Evolutionary conservation across 495 filamentous ascomycete species (phyloP), one percentile per base, ranked within the genome.

Genomic region (Hyaloscypha variabilis): DNA sequence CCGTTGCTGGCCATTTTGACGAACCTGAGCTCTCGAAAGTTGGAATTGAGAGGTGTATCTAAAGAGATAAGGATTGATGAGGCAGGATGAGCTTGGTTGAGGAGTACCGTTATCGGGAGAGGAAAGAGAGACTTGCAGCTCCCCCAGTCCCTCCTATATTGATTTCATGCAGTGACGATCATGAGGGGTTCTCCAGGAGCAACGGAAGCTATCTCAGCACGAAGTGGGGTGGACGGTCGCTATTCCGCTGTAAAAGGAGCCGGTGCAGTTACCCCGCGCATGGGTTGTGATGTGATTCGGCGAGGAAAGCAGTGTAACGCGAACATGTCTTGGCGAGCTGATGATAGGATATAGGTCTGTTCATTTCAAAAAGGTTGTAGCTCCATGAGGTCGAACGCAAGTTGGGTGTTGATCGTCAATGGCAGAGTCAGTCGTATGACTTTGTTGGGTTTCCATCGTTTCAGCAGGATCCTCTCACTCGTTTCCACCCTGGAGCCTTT

Each of bases 1-100:
- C 17, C 13, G 19, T n/a, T 49, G 34, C 59, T 62, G 13, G 59
- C 59, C 65, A 67, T 67, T 42, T 46, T 46, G 6, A 19, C 0
- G 2, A 3, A 14, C 19, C 11, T 3, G 17, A 4, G 17, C 13
- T 14, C 13, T 46, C 39, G 39, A 46, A 34, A 13, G 6, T 46
- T 46, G 39, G 4, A 0, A 17, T 46, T 46, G 39, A 17, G 39
- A 46, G 39, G 19, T 46, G 17, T 10, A 46, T n/a, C 4, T 46
- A 4, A 46, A 46, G 39, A 46, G 31, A 8, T 13, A 34, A 8
- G 6, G 0, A 34, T 34, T 34, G 31, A 13, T 34, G 31, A 8
- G 31, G 13, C 8, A 0, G 13, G 31, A 8, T 34, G 31, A 34
- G 13, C 8, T 34, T 34, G 31, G 13, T 8, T 6, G 31, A 6